Percentiles rank a stretch among this genome's conserved stretches.
These are phyloP conservation scores for Dictyostelium firmibasis DNA, from an alignment of 78 protist genomes.

Conservation along the genomic window DNA sequence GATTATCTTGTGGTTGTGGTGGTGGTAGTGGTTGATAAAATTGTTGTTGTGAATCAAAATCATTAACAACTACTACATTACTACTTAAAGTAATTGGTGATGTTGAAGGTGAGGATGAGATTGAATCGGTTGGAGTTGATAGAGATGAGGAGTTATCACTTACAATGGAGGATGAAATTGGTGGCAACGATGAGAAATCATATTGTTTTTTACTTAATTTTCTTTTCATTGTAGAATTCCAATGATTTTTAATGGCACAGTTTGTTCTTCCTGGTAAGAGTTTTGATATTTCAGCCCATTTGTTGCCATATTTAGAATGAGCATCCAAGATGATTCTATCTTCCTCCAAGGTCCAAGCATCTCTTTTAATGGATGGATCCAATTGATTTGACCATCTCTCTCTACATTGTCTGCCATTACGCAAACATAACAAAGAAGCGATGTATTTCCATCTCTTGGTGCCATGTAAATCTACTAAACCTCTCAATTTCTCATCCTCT, in stretches of 20 bases:
- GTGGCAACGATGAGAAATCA: not conserved
- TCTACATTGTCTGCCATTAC: slow-evolving; percentile 92
- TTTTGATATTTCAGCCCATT: slow-evolving; percentile 93
- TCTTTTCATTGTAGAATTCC: slow-evolving; percentile 92
- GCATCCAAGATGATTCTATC: slow-evolving; percentile 87
- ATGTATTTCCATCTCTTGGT: slow-evolving; percentile 91
- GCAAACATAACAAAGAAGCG: slow-evolving; percentile 76
- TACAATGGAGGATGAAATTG: not conserved
- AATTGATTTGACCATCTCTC: slow-evolving; percentile 96
- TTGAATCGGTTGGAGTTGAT: not conserved
- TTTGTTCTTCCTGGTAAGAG: slow-evolving; percentile 92
- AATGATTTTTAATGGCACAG: slow-evolving; percentile 95
- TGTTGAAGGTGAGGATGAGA: not conserved
- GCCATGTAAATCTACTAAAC: slow-evolving; percentile 81
- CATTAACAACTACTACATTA: not conserved
- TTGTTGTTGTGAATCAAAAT: not conserved
- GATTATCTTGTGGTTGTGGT: not conserved
- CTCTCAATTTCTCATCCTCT: slow-evolving; percentile 81
- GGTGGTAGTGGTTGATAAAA: not conserved
- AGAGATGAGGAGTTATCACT: not conserved
- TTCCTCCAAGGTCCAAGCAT: slow-evolving; percentile 90
- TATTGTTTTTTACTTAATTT: slow-evolving; percentile 64
- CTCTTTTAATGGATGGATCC: slow-evolving; percentile 84
- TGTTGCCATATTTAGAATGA: slow-evolving; percentile 86
- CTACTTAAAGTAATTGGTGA: slow-evolving; percentile 15